A percentile compares a stretch with the other conserved stretches of the same genome.
These are phyloP conservation scores for Medicago truncatula DNA, from an alignment of 306 rosid genomes.

Conservation along the genomic window DNA sequence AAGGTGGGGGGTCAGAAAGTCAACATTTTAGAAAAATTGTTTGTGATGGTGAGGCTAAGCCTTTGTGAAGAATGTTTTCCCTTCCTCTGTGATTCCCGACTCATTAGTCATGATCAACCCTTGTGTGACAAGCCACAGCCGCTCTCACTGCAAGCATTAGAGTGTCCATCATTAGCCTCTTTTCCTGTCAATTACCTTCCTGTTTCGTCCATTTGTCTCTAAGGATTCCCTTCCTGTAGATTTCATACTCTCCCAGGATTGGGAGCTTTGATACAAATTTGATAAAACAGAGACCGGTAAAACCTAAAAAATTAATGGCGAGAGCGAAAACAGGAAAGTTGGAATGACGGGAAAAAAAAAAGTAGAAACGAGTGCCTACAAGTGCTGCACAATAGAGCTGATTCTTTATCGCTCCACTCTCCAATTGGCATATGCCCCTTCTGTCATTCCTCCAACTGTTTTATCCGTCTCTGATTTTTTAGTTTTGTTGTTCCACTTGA, in stretches of 20 bases:
- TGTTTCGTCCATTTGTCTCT: not conserved
- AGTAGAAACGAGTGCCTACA: too few species aligned
- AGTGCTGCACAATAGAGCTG: too few species aligned
- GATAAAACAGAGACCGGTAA: not conserved
- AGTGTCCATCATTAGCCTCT: not conserved
- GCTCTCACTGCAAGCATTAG: not conserved
- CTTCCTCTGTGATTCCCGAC: not conserved
- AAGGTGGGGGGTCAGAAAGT: not conserved
- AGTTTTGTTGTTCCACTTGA: not conserved
- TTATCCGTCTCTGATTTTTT: not conserved
- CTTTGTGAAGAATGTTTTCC: not conserved
- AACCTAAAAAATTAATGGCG: not conserved
- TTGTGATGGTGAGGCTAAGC: not conserved
- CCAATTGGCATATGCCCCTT: not conserved
- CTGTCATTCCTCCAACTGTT: constrained; percentile 3
- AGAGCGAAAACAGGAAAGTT: not conserved
- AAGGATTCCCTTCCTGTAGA: not conserved
- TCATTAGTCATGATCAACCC: not conserved
- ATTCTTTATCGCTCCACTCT: not conserved
- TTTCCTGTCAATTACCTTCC: not conserved
- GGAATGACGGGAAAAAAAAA: not conserved
- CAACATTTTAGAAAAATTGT: not conserved
- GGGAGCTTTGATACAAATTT: not conserved
- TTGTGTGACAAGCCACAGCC: not conserved
- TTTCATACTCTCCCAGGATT: not conserved